Base-by-base conservation (phyloP, 768 basidiomycete species). In the Glaciozyma martinii region DNA sequence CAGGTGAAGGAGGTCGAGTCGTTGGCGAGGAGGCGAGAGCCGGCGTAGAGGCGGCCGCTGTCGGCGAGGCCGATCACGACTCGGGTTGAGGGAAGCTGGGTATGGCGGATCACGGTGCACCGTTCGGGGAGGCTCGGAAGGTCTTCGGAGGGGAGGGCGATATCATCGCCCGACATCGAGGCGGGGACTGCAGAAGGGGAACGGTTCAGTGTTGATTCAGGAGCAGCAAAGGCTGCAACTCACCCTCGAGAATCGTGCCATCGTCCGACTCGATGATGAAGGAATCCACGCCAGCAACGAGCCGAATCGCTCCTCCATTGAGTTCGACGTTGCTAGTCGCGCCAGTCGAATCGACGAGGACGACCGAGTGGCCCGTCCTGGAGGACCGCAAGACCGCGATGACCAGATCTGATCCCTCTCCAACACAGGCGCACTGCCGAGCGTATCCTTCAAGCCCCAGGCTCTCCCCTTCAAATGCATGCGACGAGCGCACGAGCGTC, bases 11-110 rank as follows among this genome's bases (percentile, higher is more conserved):
- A 94, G 19, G 85, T 79, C 47, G 76, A 76, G 46, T 76, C 73
- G 23, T 72, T 69, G 1, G 79, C 78, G 42, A 80, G 44, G 8
- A 70, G 71, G 33, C 71, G 75, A 13, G 75, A 68, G 7, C 81
- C 77, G 29, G 82, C 79, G 72, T 83, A 83, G 0, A 94, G 77
- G 73, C 86, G 89, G 0, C 86, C 86, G 1, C 81, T 80, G 25
- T 79, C 76, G 3, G 85, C 80, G 2, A 88, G 81, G 0, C 88
- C 90, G 61, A 91, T 73, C 68, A 84, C 82, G 0, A 86, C 61
- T 10, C 49, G 10, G 5, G 56, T 37, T 12, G 60, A 23, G 3
- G 56, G 23, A 76, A 63, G 23, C 73, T 6, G 9, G 76, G 62
- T 5, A 74, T 27, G 8, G 74, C 60, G 3, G 42, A 79, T 75